Evolutionary conservation across 2,329 filamentous ascomycete genomes (phyloP).

Genomic region (Boeremia lycopersici): DNA sequence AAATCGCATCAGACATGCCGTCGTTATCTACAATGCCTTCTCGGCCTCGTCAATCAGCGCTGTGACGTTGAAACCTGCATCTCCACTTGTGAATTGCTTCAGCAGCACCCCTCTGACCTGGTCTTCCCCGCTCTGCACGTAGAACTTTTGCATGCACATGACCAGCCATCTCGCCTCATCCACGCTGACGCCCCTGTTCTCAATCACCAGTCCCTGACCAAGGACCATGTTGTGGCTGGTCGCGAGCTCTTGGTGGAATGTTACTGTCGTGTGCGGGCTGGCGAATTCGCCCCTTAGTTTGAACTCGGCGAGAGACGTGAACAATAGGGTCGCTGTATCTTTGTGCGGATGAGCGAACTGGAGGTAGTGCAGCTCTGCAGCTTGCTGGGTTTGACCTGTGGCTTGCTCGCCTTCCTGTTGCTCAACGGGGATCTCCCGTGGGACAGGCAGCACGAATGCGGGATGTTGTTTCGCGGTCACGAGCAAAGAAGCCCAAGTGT

Average conservation of each 20-base stretch:
- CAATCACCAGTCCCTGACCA: constrained; percentile 80
- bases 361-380: constrained; percentile 92
- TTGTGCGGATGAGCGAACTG: constrained; percentile 91
- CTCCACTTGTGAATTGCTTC: constrained; percentile 81
- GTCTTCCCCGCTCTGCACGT: constrained; percentile 64
- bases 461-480: constrained; percentile 74
- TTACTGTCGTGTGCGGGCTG: constrained; percentile 90
- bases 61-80: constrained; percentile 80
- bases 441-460: constrained; percentile 88
- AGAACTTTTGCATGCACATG: constrained; percentile 94
- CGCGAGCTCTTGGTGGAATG: constrained; percentile 84
- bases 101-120: constrained; percentile 65
- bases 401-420: constrained; percentile 16
- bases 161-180: constrained; percentile 88
- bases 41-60: constrained; percentile 88
- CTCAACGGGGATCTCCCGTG: constrained; percentile 58
- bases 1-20: background rate
- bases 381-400: constrained; percentile 51
- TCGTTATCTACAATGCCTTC: constrained; percentile 59
- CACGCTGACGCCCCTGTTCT: constrained; percentile 75
- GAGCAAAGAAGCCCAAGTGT: constrained; percentile 76
- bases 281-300: constrained; percentile 89
- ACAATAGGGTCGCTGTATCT: constrained; percentile 69
- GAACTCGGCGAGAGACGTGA: constrained; percentile 92
- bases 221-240: constrained; percentile 78